Conservation (phyloP, 345 rosid genomes). For the Eucalyptus curtisii region DNA sequence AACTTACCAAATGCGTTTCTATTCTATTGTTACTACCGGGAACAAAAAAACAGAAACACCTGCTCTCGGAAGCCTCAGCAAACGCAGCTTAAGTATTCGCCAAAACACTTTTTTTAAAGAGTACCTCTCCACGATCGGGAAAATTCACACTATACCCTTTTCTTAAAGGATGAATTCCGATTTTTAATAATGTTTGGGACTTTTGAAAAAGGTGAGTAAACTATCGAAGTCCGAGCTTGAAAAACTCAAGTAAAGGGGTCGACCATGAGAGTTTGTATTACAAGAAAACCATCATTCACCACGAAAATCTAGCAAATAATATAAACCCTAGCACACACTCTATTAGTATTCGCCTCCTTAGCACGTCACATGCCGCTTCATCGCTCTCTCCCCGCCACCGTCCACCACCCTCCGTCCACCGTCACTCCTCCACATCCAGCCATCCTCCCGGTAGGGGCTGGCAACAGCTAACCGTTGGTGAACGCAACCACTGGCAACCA, state of each 20-base stretch:
- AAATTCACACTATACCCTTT: background rate
- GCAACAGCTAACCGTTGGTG: background rate
- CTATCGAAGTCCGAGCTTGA: background rate
- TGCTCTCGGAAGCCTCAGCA: fast-evolving
- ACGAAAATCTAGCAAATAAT: background rate
- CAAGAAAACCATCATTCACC: background rate
- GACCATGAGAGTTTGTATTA: background rate
- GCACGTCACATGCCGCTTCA: background rate
- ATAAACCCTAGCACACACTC: background rate
- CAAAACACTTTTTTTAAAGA: background rate
- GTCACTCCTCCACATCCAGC: background rate
- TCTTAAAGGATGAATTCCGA: background rate
- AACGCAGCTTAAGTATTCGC: fast-evolving
- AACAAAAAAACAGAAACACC: fast-evolving
- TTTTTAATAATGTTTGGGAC: background rate
- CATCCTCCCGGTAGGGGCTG: background rate
- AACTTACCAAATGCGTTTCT: fast-evolving
- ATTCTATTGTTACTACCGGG: fast-evolving
- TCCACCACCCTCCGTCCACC: background rate
- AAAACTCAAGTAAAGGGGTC: background rate
- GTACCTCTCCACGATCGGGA: fast-evolving
- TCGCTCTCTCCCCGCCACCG: background rate
- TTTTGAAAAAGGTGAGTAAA: background rate
- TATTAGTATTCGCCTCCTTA: background rate
- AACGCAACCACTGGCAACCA: background rate